Base-by-base conservation (phyloP, 1,284 basidiomycete species). In the Trametes sp. region DNA sequence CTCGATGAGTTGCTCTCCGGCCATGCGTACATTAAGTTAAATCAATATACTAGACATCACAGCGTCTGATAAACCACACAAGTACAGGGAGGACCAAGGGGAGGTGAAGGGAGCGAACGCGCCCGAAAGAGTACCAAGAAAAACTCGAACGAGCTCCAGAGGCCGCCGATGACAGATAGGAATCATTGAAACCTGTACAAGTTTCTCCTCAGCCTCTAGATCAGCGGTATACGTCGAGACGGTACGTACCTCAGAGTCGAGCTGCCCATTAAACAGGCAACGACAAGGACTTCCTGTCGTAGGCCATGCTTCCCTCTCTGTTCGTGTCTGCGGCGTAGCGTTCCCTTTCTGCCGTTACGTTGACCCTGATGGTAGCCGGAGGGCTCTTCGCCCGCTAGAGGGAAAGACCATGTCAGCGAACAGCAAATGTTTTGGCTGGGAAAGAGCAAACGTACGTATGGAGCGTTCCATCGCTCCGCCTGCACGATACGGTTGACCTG, bases 381-480 rank as follows among this genome's bases (percentile, higher is more conserved):
- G 33, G 7, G 13, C n/a, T 24, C 23, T 31, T 36, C 24, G 36
- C 6, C 35, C 16, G 16, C 24, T 28, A 7, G 13, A 5, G 28
- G 9, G 10, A 28, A 9, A 24, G 4, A 36, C 21, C 31, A 36
- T 36, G 14, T 29, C 16, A 23, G 21, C 35, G 4, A 10, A 6
- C 16, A 13, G 28, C 4, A 28, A 26, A 7, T 28, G n/a, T n/a
- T n/a, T n/a, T n/a, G n/a, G n/a, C 36, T n/a, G 38, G 28, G 1
- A 31, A 28, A 44, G 4, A 2, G 24, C 13, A 19, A 29, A 26
- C 21, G 19, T 26, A 14, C 53, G 28, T 54, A 54, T 2, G 53
- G 53, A 8, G 38, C 53, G 19, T 54, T 54, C 53, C 53, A 54
- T 28, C 26, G 38, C 35, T 54, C 41, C 19, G 53, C 53, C 53